Conservation (phyloP, 106 monocot species). For the Amphibolis antarctica region DNA sequence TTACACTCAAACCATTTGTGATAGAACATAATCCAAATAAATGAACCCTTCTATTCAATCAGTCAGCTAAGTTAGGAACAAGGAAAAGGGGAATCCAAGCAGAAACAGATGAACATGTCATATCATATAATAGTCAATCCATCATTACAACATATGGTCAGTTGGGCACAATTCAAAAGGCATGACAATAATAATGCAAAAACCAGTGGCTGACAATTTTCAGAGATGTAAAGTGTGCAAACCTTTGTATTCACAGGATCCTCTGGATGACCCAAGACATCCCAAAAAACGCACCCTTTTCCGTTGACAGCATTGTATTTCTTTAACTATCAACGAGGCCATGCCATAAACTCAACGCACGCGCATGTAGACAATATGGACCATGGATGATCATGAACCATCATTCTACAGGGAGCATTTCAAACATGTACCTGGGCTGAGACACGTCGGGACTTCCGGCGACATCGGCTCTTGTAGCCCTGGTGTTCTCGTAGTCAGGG, state of each 20-base stretch:
- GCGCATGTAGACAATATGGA: background rate
- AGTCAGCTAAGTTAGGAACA: no score
- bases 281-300: background rate
- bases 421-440: background rate
- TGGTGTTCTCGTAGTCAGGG: slow-evolving; percentile 43
- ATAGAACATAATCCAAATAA: no score
- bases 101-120: no score
- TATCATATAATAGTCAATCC: no score
- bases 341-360: background rate
- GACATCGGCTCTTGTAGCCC: slow-evolving; percentile 17
- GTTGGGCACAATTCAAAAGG: no score
- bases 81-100: no score
- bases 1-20: no score
- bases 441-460: background rate
- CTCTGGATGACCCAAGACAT: background rate
- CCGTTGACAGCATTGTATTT: background rate
- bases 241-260: background rate
- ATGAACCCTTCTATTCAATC: no score
- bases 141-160: no score
- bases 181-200: background rate
- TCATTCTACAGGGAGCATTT: slow-evolving; percentile 6
- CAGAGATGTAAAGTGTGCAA: background rate
- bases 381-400: background rate
- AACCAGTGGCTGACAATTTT: background rate
- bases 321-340: background rate